Conservation (phyloP, 164 flowering plant genomes). For the Vitis amurensis region DNA sequence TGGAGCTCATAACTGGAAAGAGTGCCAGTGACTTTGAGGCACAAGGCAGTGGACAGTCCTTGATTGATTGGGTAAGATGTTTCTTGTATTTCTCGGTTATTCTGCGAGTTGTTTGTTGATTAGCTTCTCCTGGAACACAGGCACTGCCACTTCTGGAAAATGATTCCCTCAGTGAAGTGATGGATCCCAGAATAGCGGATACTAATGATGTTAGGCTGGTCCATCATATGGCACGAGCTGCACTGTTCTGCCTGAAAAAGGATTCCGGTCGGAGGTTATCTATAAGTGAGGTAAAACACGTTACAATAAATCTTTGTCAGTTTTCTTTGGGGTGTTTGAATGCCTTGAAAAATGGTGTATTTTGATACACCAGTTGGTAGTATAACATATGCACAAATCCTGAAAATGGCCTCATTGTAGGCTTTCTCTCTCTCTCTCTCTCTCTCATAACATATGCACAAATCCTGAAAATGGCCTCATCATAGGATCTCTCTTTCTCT, state of each 20-base stretch:
- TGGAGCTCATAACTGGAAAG: slow-evolving; percentile 48
- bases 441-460: too few species aligned
- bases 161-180: slow-evolving; percentile 21
- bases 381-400: too few species aligned
- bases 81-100: not conserved
- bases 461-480: too few species aligned
- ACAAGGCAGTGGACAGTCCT: slow-evolving; percentile 14
- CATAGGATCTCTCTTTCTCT: too few species aligned
- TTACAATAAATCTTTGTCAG: not conserved
- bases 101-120: not conserved
- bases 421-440: too few species aligned
- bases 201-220: slow-evolving; percentile 16
- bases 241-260: slow-evolving; percentile 35
- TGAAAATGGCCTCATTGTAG: too few species aligned
- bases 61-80: slow-evolving; percentile 37
- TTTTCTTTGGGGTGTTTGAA: not conserved
- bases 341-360: not conserved
- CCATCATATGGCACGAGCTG: slow-evolving; percentile 31
- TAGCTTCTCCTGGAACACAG: slow-evolving; percentile 17
- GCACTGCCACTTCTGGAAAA: slow-evolving; percentile 33
- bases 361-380: not conserved
- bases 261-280: slow-evolving; percentile 14
- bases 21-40: slow-evolving; percentile 1
- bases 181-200: slow-evolving; percentile 36
- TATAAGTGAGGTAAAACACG: slow-evolving; percentile 33